Percentiles rank a stretch among this genome's conserved stretches.
phyloP scores from a whole-genome alignment of 331 rosid genomes.

The Telfairia occidentalis region DNA sequence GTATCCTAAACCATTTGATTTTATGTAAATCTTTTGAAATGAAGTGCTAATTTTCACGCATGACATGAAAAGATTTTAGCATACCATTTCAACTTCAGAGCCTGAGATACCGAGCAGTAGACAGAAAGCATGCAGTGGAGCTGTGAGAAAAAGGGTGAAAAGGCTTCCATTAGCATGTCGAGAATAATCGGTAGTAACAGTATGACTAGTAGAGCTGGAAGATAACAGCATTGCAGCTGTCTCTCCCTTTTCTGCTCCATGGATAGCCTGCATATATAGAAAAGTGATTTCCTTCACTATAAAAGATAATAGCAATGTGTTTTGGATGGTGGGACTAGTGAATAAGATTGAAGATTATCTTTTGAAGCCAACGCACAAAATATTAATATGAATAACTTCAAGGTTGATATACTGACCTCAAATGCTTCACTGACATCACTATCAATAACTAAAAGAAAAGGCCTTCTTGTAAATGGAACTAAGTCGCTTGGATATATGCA shows the following conservation, averaged over 20 bases:
- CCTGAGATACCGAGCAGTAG: constrained; percentile 62
- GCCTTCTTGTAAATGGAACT: constrained; percentile 86
- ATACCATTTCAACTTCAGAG: constrained; percentile 62
- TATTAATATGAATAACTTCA: constrained; percentile 10
- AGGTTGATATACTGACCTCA: constrained; percentile 49
- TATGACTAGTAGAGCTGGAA: constrained; percentile 39
- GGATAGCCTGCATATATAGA: constrained; percentile 39
- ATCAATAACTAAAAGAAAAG: constrained; percentile 74
- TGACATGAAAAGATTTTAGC: constrained; percentile 16
- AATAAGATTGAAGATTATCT: background rate
- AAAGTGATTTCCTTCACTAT: constrained; percentile 9
- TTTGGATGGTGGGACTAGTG: background rate
- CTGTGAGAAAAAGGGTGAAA: constrained; percentile 83
- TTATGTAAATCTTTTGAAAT: constrained; percentile 14
- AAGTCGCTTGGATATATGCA: constrained; percentile 78
- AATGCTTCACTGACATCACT: constrained; percentile 68
- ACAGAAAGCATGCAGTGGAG: constrained; percentile 87
- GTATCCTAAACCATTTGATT: constrained; percentile 48
- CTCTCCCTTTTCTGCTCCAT: constrained; percentile 76
- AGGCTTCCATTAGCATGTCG: constrained; percentile 57
- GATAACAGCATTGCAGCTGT: constrained; percentile 84
- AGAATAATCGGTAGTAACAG: constrained; percentile 28
- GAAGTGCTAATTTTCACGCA: background rate
- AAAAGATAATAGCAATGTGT: background rate
- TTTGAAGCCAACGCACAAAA: background rate